A percentile compares a stretch with the other conserved stretches of the same genome.
Conservation (phyloP, 2,329 filamentous ascomycete genomes). For the Xylaria polymorpha region DNA sequence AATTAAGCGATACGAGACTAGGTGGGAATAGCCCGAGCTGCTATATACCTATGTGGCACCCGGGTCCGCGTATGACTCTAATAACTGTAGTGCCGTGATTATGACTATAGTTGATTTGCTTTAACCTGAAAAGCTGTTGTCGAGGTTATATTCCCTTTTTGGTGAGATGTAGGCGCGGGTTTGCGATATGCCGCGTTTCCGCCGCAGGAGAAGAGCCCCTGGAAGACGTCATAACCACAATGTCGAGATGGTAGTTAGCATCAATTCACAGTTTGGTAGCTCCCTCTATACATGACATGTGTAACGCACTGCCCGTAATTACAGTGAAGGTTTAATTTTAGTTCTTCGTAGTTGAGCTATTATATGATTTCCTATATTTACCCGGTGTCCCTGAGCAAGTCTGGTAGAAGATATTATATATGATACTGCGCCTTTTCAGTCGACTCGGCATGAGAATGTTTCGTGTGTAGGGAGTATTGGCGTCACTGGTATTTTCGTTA, state of each 20-base stretch:
- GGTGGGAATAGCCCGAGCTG: background rate
- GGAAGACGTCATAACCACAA: background rate
- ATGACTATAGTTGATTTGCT: background rate
- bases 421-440: background rate
- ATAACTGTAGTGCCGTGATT: background rate
- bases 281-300: background rate
- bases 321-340: background rate
- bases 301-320: background rate
- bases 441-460: background rate
- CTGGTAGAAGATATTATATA: background rate
- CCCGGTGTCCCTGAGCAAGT: background rate
- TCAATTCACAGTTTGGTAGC: background rate
- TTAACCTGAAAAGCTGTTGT: background rate
- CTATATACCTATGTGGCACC: background rate
- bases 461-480: background rate
- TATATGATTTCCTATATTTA: background rate
- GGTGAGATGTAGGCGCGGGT: background rate
- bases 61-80: background rate
- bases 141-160: background rate
- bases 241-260: background rate
- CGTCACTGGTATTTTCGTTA: background rate
- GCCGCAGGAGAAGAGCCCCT: background rate
- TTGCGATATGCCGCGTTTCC: background rate
- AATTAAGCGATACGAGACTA: conserved; percentile 2
- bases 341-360: background rate